Evolutionary conservation across 2,329 filamentous ascomycete genomes (phyloP).

Genomic region (Acrocalymma vagum): DNA sequence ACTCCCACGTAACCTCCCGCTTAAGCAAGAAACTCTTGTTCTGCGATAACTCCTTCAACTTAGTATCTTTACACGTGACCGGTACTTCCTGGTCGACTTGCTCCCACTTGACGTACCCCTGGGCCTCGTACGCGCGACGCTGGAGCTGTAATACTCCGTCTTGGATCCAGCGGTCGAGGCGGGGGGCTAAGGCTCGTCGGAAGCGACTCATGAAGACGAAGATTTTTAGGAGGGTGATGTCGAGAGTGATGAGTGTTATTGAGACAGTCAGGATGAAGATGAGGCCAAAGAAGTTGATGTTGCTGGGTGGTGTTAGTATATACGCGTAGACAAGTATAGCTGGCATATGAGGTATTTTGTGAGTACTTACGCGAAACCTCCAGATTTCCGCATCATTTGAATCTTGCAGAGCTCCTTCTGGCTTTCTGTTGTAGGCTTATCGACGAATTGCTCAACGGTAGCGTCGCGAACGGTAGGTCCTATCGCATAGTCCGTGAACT

Average conservation of each 20-base stretch:
- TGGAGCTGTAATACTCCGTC: slow-evolving; percentile 21
- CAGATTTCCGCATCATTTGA: slow-evolving; percentile 16
- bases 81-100: slow-evolving; percentile 7
- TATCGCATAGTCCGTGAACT: slow-evolving; percentile 15
- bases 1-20: too few species aligned
- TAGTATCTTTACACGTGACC: too few species aligned
- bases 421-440: slow-evolving; percentile 3
- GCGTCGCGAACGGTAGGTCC: slow-evolving; percentile 8
- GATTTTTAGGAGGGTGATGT: slow-evolving; percentile 13
- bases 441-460: background rate
- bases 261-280: slow-evolving; percentile 12
- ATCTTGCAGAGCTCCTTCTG: slow-evolving; percentile 13
- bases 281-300: slow-evolving; percentile 19
- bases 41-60: too few species aligned
- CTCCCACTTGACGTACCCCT: slow-evolving; percentile 5
- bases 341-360: too few species aligned
- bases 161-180: slow-evolving; percentile 13
- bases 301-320: too few species aligned
- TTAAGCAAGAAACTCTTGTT: too few species aligned
- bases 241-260: slow-evolving; percentile 1
- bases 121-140: slow-evolving; percentile 12
- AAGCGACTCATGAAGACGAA: slow-evolving; percentile 12
- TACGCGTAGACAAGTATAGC: too few species aligned
- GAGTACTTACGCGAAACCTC: slow-evolving; percentile 22
- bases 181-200: slow-evolving; percentile 5